phyloP scores from a whole-genome alignment of 176 grass and related monocot genomes.

The Carex parvula region DNA sequence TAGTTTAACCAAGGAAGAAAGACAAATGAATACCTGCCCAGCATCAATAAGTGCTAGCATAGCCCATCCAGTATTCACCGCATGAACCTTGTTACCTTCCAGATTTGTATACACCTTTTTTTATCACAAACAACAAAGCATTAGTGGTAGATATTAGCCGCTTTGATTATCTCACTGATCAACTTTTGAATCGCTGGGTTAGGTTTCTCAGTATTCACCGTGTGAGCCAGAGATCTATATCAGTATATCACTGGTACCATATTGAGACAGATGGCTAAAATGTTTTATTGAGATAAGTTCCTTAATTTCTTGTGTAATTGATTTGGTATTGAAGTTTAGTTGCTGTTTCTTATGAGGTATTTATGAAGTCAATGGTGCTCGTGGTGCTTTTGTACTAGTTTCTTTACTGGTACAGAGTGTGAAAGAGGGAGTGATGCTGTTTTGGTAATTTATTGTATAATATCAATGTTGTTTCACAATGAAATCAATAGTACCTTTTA shows the following conservation, averaged over 20 bases:
- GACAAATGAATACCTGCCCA: conserved; percentile 51
- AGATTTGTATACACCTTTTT: conserved; percentile 92
- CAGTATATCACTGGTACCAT: not conserved
- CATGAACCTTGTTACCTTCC: conserved; percentile 63
- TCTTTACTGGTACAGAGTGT: not conserved
- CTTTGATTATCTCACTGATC: not conserved
- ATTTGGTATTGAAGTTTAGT: not conserved
- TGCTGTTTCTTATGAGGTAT: not conserved
- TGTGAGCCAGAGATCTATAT: not conserved
- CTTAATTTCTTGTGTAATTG: not conserved
- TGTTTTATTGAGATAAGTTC: not conserved
- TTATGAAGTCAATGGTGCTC: not conserved
- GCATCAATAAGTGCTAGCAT: conserved; percentile 81
- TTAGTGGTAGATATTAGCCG: not conserved
- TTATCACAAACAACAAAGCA: conserved; percentile 12
- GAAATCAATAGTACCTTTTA: not conserved
- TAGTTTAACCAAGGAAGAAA: conserved; percentile 17
- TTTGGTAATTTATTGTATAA: not conserved
- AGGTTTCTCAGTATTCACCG: no score
- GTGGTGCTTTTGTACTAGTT: not conserved
- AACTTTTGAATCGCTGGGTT: not conserved
- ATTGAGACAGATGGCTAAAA: not conserved
- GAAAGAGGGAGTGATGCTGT: not conserved
- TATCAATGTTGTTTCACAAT: not conserved
- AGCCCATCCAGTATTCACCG: conserved; percentile 85